These are phyloP conservation scores for Voacanga thouarsii DNA, from an alignment of 257 asterid species.

Conservation along the genomic window DNA sequence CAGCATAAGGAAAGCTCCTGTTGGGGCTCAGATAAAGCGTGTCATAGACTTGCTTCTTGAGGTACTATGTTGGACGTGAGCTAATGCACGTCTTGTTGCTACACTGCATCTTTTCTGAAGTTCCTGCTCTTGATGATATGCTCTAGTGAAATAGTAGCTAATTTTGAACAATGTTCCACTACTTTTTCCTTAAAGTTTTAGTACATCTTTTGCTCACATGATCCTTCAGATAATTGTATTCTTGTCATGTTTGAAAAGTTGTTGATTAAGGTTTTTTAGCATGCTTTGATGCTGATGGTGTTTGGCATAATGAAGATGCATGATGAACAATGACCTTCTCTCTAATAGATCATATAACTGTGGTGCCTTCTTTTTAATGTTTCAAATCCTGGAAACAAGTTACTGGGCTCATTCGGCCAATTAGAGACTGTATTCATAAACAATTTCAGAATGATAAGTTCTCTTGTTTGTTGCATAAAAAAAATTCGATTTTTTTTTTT, in stretches of 20 bases:
- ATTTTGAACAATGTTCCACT: not conserved
- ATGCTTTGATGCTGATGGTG: not conserved
- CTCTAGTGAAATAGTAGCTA: not conserved
- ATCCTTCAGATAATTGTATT: too few relatives aligned
- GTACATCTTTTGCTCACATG: not conserved
- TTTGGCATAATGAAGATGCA: not conserved
- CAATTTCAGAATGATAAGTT: not conserved
- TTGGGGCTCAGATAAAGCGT: slow-evolving; percentile 88
- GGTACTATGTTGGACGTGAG: slow-evolving; percentile 33
- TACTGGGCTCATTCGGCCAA: not conserved
- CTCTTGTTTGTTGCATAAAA: not conserved
- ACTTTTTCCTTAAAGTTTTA: not conserved
- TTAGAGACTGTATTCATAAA: not conserved
- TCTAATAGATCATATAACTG: not conserved
- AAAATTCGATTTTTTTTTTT: not conserved
- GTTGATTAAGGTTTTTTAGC: not conserved
- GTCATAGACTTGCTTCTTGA: slow-evolving; percentile 77
- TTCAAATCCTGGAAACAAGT: not conserved
- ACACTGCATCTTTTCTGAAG: not conserved
- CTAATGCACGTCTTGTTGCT: not conserved
- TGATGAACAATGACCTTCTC: not conserved
- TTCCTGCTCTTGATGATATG: not conserved
- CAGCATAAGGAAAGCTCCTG: slow-evolving; percentile 93
- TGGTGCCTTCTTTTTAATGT: not conserved
- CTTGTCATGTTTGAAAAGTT: not conserved